Evolutionary conservation across 257 asterid species (phyloP), one percentile per base, ranked within the genome.

Genomic region (Solanum lycopersicoides): DNA sequence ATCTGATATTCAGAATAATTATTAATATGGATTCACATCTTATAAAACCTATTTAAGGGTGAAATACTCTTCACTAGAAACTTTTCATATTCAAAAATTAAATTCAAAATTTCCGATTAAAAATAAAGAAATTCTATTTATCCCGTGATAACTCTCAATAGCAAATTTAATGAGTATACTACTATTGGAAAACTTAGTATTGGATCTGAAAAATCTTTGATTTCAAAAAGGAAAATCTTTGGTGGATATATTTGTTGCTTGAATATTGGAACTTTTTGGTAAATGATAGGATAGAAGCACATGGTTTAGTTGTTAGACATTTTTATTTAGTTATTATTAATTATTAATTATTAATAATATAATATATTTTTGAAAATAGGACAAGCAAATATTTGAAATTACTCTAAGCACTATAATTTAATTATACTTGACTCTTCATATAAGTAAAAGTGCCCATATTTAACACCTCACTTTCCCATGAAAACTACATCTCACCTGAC

Each of bases 401-500:
- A 69, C 86, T 76, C 87, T 75, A 87, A 88, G 75, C 74, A 86
- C 89, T 76, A 37, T 56, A 56, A 56, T 87, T 80, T 80, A 50
- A 88, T 28, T 65, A 65, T 35, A 41, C 73, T 65, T 37, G 77
- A 65, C 77, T n/a, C 65, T 85, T 83, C 85, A 86, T 39, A 73
- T 77, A 73, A 88, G 83, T 68, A 32, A 88, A 82, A 85, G 82
- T 86, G 56, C 30, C 86, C 86, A 88, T 88, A 83, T 88, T 87
- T 80, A 30, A 74, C 82, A 71, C 88, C 85, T 83, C 86, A 88
- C 88, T 89, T 88, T 86, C 89, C 93, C 84, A 89, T 86, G 89
- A 85, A 82, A 89, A 56, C 84, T 84, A 88, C 87, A 82, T 88
- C 83, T 89, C 92, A 88, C 94, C 82, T 85, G 89, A 85, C 89